Evolutionary conservation across 805 yeast species (phyloP), one percentile per base, ranked within the genome.

Genomic region (Spathaspora boniae): DNA sequence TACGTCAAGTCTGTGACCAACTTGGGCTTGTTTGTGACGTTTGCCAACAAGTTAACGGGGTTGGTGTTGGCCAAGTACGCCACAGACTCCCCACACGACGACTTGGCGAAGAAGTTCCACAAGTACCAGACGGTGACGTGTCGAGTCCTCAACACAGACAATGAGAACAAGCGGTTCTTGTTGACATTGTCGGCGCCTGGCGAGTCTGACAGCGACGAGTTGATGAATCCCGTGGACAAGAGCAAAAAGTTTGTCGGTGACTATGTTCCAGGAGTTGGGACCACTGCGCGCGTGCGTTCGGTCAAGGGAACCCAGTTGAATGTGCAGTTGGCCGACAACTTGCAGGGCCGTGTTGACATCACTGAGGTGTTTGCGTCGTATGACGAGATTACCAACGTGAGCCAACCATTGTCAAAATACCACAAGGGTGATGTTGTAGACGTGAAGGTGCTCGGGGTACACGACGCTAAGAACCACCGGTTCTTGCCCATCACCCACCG

Each of bases 41-140:
- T 91, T 59, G 86, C 81, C 38, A 82, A 84, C 44, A 76, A 74
- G 36, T 74, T 91, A 44, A 85, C 86, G 21, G 98, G 97, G 34
- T 70, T 91, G 44, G 83, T 87, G 4, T 72, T 86, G 42, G 84
- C 89, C 37, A 78, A 81, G 51, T 78, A 81, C 47, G 84, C 84
- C 16, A 68, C 78, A 4, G 74, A 73, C 22, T 69, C 71, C 33
- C 70, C 66, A 27, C 41, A 43, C 19, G 77, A 71, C 8, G 82
- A 79, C 44, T 65, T 83, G 32, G 60, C 68, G 16, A 65, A 71
- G 25, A 64, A 67, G 17, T 89, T 78, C 51, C 66, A 67, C 47
- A 65, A 72, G 28, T 75, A 80, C 47, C 95, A 88, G 63, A 80
- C 95, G 1, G 77, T 89, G 17, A 52, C 76, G 1, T 83, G 84